Evolutionary conservation across 1,139 yeast genomes (phyloP), one percentile per base, ranked within the genome.

Genomic region (Yamadazyma atlantica): DNA sequence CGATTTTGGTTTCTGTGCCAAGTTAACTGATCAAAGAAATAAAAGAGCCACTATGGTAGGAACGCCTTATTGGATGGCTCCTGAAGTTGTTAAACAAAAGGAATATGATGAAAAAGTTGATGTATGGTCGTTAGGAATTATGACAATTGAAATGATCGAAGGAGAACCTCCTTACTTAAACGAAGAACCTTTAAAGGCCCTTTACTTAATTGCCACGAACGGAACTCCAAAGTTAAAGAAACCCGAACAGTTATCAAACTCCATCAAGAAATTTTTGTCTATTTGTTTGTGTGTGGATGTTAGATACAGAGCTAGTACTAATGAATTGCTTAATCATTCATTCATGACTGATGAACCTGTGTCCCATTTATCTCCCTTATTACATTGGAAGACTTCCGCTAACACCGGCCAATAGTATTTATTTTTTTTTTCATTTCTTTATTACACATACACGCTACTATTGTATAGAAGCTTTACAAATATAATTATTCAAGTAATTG

Each of bases 41-140:
- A 92, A 92, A 62, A 78, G 98, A 47, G 97, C 97, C 8, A 92
- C 98, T 0, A 89, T 92, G 97, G 98, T 90, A 4, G 98, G 98
- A 28, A 92, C 98, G 0, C 98, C 98, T 10, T 92, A 92, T 61
- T 92, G 98, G 98, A 92, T 92, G 98, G 98, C 98, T 0, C 98
- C 98, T 3, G 98, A 92, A 64, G 97, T 92, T 35, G 97, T 92
- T 37, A 87, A 89, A 62, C 97, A 90, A 54, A 88, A 89, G 62
- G 96, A 89, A 55, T 92, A 92, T 55, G 98, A 90, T 52, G 96
- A 87, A 50, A 92, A 92, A 61, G 97, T 92, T 16, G 98, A 92
- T 62, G 94, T 94, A 28, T 92, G 98, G 98, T 88, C 96, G 3
- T 69, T 92, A 45, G 98, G 98, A 48, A 92, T 92, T 50, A 94